Conservation (phyloP, 116 monocot species). For the Phalaenopsis hybrid region DNA sequence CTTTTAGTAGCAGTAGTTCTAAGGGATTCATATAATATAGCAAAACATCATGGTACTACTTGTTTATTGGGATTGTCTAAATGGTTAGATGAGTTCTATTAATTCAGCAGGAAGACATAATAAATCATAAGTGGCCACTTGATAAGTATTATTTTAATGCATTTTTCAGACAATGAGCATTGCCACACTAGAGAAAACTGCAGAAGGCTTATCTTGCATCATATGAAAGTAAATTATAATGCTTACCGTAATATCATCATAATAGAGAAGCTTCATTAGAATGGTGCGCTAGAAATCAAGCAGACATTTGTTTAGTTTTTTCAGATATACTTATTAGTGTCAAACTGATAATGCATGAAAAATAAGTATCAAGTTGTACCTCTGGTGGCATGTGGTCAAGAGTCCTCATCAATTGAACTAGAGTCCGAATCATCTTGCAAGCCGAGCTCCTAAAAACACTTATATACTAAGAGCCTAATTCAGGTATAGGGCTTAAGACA, state of each 20-base stretch:
- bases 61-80: neutral
- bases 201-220: neutral
- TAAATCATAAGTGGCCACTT: neutral
- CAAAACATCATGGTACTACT: neutral
- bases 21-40: neutral
- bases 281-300: conserved; percentile 72
- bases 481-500: neutral
- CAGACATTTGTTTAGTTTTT: conserved; percentile 10
- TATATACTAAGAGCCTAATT: neutral
- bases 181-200: neutral
- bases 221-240: neutral
- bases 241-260: conserved; percentile 88
- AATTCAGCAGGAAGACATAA: neutral
- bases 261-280: conserved; percentile 95
- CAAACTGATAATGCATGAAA: neutral
- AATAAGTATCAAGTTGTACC: conserved; percentile 29
- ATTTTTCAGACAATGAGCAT: neutral
- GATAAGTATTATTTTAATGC: neutral
- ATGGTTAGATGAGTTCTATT: neutral
- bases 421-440: conserved; percentile 94
- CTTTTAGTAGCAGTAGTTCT: neutral
- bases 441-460: conserved; percentile 71
- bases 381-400: conserved; percentile 91
- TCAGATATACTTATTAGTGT: neutral
- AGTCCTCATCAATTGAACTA: conserved; percentile 92